Conservation (phyloP, 805 yeast species). For the Nakazawaea peltata region DNA sequence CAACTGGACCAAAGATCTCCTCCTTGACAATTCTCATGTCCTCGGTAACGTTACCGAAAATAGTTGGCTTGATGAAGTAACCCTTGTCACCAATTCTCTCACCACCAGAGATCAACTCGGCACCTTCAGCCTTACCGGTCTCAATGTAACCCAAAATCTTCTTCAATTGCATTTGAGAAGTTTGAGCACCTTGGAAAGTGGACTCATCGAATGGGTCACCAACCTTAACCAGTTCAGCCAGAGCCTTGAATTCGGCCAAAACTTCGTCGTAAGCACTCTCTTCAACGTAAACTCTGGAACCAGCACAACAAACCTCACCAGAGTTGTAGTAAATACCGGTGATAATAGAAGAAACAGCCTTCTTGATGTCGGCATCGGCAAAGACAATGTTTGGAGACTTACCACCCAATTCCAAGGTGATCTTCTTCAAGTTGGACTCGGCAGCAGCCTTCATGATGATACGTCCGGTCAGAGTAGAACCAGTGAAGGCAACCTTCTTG, state of each 20-base stretch:
- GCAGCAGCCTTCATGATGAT: slow-evolving; percentile 68
- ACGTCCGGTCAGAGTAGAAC: slow-evolving; percentile 84
- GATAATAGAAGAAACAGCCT: slow-evolving; percentile 59
- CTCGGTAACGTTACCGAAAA: slow-evolving; percentile 74
- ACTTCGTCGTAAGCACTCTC: slow-evolving; percentile 63
- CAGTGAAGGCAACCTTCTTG: slow-evolving; percentile 91
- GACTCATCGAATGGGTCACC: slow-evolving; percentile 75
- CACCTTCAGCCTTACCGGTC: slow-evolving; percentile 60
- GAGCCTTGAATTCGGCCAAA: slow-evolving; percentile 44
- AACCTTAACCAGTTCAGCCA: slow-evolving; percentile 46
- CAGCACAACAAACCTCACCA: slow-evolving; percentile 92
- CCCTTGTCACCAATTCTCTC: slow-evolving; percentile 64
- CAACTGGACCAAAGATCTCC: slow-evolving; percentile 90
- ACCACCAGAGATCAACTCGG: slow-evolving; percentile 77
- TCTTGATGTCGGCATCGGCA: slow-evolving; percentile 61
- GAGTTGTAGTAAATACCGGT: slow-evolving; percentile 80
- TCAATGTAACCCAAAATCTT: slow-evolving; percentile 59
- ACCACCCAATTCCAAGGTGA: slow-evolving; percentile 82
- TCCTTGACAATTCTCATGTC: slow-evolving; percentile 72
- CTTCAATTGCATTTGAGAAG: slow-evolving; percentile 57
- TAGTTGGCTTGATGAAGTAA: slow-evolving; percentile 72
- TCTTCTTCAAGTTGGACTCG: slow-evolving; percentile 62
- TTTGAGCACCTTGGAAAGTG: slow-evolving; percentile 70
- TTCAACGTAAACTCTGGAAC: slow-evolving; percentile 81
- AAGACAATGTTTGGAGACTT: slow-evolving; percentile 84